These are phyloP conservation scores for Arachis monticola DNA, from an alignment of 331 rosid species.

Conservation along the genomic window DNA sequence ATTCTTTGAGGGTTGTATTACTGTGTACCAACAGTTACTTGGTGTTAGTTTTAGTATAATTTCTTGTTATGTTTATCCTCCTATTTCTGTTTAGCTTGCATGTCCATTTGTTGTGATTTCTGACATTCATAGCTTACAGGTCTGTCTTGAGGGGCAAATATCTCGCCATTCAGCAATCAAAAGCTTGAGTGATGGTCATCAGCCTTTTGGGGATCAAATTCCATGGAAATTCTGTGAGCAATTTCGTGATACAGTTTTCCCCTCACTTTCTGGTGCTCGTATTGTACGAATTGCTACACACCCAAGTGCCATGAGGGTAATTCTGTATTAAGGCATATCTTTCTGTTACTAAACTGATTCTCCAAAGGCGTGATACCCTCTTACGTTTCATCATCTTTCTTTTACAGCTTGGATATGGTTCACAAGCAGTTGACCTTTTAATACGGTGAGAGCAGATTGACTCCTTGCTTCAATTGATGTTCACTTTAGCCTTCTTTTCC, in stretches of 20 bases:
- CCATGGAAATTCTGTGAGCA: constrained; percentile 98
- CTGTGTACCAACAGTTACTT: neutral
- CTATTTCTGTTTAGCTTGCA: constrained; percentile 20
- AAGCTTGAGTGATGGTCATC: constrained; percentile 82
- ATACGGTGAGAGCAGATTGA: constrained; percentile 67
- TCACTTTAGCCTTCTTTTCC: constrained; percentile 6
- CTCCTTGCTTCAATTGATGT: constrained; percentile 28
- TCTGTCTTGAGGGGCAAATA: constrained; percentile 90
- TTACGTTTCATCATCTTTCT: constrained; percentile 15
- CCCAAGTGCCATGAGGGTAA: constrained; percentile 95
- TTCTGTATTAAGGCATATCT: constrained; percentile 28
- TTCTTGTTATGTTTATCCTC: constrained; percentile 3
- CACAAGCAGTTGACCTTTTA: constrained; percentile 95
- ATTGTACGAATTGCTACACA: constrained; percentile 98
- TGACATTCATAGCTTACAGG: constrained; percentile 45
- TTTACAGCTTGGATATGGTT: constrained; percentile 93
- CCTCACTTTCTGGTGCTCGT: constrained; percentile 92
- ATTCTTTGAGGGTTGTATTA: neutral
- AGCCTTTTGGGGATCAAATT: constrained; percentile 93
- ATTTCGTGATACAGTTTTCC: constrained; percentile 84
- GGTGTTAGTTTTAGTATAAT: constrained; percentile 18
- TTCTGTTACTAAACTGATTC: constrained; percentile 32
- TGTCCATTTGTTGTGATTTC: constrained; percentile 34
- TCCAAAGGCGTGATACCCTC: constrained; percentile 16
- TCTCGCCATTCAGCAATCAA: constrained; percentile 82